phyloP scores from a whole-genome alignment of 208 protist species.

The Trypanosoma avium region DNA sequence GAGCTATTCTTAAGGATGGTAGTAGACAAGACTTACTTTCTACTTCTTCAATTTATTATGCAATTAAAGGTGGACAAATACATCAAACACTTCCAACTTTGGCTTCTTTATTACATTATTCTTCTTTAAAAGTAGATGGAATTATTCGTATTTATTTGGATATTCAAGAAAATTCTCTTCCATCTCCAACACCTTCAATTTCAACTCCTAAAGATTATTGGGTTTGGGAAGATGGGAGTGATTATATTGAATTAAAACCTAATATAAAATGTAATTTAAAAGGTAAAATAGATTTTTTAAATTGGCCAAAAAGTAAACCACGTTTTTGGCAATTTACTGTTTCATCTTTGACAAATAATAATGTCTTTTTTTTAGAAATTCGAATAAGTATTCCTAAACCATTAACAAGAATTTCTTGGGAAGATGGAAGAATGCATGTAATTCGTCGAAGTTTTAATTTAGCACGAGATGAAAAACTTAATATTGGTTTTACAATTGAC shows the following conservation, averaged over 20 bases:
- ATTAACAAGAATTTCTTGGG: conserved; percentile 12
- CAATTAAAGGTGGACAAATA: conserved; percentile 13
- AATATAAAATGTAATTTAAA: conserved; percentile 40
- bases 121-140: conserved; percentile 14
- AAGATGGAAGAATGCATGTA: conserved; percentile 8
- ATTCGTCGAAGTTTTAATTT: conserved; percentile 68
- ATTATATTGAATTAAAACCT: conserved; percentile 47
- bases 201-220: conserved; percentile 17
- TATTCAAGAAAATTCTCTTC: conserved; percentile 6
- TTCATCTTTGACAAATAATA: conserved; percentile 50
- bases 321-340: conserved; percentile 67
- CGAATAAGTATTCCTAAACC: conserved; percentile 39
- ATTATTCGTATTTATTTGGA: conserved; percentile 17
- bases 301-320: conserved; percentile 37
- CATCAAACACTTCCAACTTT: conserved; percentile 13
- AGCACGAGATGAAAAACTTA: conserved; percentile 64
- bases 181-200: conserved; percentile 1
- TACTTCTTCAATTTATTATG: conserved; percentile 8
- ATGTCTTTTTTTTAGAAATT: conserved; percentile 77
- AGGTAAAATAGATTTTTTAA: conserved; percentile 29
- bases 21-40: conserved; percentile 5
- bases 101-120: conserved; percentile 16
- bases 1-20: conserved; percentile 29
- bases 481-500: conserved; percentile 69
- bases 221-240: conserved; percentile 56